Evolutionary conservation across 2,329 filamentous ascomycete species (phyloP), one percentile per base, ranked within the genome.

Genomic region (Orbilia ellipsospora): DNA sequence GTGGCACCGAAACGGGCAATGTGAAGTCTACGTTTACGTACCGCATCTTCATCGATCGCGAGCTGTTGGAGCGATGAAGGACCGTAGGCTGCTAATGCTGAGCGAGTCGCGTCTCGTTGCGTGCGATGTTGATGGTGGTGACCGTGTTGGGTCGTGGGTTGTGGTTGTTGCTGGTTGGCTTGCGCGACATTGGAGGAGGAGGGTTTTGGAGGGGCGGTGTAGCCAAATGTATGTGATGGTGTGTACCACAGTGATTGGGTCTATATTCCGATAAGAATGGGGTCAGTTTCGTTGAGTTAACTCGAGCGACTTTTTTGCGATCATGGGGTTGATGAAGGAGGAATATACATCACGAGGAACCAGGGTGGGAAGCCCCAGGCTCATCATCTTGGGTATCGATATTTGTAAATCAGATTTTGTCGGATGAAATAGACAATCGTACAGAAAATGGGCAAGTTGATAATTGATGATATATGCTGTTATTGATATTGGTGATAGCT

Each of bases 1-100:
- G 88, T 88, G 78, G 90, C 91, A 74, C 95, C 95, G 81, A 96
- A 97, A 80, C 93, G 92, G 56, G 91, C 88, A 31, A 98, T 90
- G 78, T 94, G 93, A 56, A 88, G 84, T 80, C 94, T 93, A 55
- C 94, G 92, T 7, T 90, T 87, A 65, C 90, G 88, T 78, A 96
- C 87, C 70, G 89, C 87, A 75, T 89, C 87, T 83, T 98, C 95
- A 81, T 97, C 94, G 68, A 86, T 78, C 77, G 86, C 78, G 68
- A 82, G 84, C 65, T 84, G 82, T 18, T 76, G 73, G 1, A 76
- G 65, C 1, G 66, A 60, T 1, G 73, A 76, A 15, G 73, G 73
- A 6, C 73, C 73, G 54, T 80, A 79, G 45, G 81, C 79, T 13
- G 79, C 18, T 76, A 73, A 74, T 79, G 81, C 75, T 81, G 80